Percentiles rank a stretch among this genome's conserved stretches.
Evolutionary conservation across 371 early-diverging fungal genomes (phyloP).

Genomic region (Rozella allomycis): DNA sequence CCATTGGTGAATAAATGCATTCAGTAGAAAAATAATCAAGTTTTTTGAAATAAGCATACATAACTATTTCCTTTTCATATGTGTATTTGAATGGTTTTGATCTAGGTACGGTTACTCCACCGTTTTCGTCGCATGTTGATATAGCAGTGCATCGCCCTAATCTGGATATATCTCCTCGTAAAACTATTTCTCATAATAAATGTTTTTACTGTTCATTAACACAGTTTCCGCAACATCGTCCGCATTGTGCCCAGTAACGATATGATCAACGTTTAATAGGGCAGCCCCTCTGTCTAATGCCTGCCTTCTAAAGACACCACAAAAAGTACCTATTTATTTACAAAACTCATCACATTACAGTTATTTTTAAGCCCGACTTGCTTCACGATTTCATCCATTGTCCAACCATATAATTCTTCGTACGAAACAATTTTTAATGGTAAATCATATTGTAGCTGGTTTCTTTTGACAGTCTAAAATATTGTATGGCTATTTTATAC

Average conservation of each 20-base stretch:
- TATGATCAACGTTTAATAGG: conserved; percentile 73
- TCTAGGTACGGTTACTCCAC: conserved; percentile 41
- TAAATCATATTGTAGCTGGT: conserved; percentile 75
- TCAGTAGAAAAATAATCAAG: conserved; percentile 98
- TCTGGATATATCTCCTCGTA: conserved; percentile 91
- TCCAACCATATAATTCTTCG: conserved; percentile 88
- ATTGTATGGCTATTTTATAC: conserved; percentile 5
- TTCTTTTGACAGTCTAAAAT: conserved; percentile 69
- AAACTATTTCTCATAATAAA: conserved; percentile 29
- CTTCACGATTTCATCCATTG: conserved; percentile 94
- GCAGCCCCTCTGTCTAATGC: conserved; percentile 93
- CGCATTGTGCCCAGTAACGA: conserved; percentile 99
- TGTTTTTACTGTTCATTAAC: conserved; percentile 92
- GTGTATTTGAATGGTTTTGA: conserved; percentile 98
- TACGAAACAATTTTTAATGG: conserved; percentile 89
- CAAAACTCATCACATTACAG: conserved; percentile 25
- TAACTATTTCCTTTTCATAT: conserved; percentile 99
- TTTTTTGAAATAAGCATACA: conserved; percentile 97
- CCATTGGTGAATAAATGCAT: conserved; percentile 96
- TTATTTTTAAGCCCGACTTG: conserved; percentile 91
- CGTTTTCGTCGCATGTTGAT: conserved; percentile 41
- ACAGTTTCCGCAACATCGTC: conserved; percentile 99
- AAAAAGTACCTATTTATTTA: conserved; percentile 52
- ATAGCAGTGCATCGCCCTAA: conserved; percentile 86
- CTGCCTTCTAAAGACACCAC: conserved; percentile 97